These are phyloP conservation scores for Pseudoscleropodium purum DNA, from an alignment of 225 moss, liverwort and hornwort genomes.

Conservation along the genomic window DNA sequence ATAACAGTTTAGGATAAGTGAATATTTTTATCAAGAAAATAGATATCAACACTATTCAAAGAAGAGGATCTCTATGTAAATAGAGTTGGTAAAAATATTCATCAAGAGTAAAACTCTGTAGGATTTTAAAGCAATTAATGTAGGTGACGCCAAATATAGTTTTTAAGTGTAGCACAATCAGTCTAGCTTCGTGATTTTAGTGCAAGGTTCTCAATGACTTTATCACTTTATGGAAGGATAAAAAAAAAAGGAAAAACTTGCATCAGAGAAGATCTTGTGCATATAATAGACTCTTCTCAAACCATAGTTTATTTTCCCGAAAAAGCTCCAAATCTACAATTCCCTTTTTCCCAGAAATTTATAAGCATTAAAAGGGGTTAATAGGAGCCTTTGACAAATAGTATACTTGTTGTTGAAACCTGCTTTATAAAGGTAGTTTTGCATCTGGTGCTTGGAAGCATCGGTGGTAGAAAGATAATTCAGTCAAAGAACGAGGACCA, in stretches of 20 bases:
- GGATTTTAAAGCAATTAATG: neutral
- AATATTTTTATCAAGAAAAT: neutral
- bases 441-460: too few species aligned
- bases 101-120: neutral
- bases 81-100: neutral
- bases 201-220: accelerated
- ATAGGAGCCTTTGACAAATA: neutral
- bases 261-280: neutral
- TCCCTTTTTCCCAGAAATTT: accelerated
- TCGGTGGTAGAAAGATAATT: too few species aligned
- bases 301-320: neutral
- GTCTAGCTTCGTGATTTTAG: neutral
- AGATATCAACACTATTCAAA: neutral
- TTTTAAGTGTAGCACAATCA: neutral
- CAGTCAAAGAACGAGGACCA: too few species aligned
- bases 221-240: neutral
- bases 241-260: neutral
- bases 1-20: neutral
- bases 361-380: neutral
- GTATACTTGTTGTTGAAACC: neutral
- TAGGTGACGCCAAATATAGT: neutral
- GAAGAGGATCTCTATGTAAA: accelerated
- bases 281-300: neutral
- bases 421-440: neutral
- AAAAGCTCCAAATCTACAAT: neutral